Evolutionary conservation across 306 rosid species (phyloP).

Genomic region (Cucumis sativus): DNA sequence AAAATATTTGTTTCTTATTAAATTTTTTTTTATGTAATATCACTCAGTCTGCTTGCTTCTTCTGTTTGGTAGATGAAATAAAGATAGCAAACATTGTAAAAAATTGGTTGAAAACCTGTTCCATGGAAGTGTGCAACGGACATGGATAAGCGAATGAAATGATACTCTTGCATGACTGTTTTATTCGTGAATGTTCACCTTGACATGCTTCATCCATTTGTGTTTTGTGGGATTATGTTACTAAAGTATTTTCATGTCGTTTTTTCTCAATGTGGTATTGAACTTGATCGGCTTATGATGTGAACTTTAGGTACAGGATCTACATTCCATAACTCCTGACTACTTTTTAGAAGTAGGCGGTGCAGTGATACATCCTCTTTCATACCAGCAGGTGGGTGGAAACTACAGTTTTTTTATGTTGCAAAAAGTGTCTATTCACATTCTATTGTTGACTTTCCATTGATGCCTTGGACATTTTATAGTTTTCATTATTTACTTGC

Average conservation of each 20-base stretch:
- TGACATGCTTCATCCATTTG: not conserved
- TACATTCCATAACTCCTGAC: slow-evolving; percentile 83
- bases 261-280: not conserved
- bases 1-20: no score
- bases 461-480: no score
- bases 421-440: not conserved
- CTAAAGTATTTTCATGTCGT: not conserved
- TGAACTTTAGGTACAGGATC: slow-evolving; percentile 77
- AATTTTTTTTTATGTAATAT: no score
- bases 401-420: not conserved
- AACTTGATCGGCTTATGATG: not conserved
- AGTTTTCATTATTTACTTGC: not conserved
- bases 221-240: not conserved
- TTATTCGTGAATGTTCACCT: not conserved
- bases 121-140: not conserved
- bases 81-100: not conserved
- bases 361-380: slow-evolving; percentile 90
- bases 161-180: not conserved
- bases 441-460: not conserved
- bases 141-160: not conserved
- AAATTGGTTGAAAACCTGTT: not conserved
- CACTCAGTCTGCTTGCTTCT: not conserved
- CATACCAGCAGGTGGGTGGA: slow-evolving; percentile 90
- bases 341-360: slow-evolving; percentile 90
- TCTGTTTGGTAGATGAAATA: not conserved